Evolutionary conservation across 495 filamentous ascomycete genomes (phyloP), one percentile per base, ranked within the genome.

Genomic region (Trichocladium uniseriatum): DNA sequence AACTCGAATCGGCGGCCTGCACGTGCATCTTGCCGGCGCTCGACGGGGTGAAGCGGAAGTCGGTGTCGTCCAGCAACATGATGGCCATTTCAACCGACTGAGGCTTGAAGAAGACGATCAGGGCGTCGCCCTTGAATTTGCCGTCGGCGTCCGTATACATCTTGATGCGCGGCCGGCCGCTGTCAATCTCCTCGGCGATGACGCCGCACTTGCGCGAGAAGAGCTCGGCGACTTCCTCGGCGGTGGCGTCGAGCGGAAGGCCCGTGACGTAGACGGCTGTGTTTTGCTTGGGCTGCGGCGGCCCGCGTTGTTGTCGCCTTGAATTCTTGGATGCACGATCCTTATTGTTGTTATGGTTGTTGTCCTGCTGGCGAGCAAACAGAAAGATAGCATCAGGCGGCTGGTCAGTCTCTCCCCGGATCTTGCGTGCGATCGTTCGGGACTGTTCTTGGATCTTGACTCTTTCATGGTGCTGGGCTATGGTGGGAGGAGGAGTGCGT

Each of bases 141-240:
- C 88, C 92, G 2, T 81, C 63, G 8, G 87, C 83, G 43, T 95
- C 82, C 6, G 70, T 80, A 67, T 99, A 97, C 64, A 99, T 80
- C 69, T 95, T 96, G 69, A 99, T 87, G 38, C 94, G 84, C 13
- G 85, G 86, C 31, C 79, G 76, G 43, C 86, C 84, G 52, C 75
- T 83, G 58, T 97, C 92, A 54, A 92, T 89, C 64, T 91, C 86
- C 67, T 95, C 87, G 38, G 91, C 89, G 54, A 98, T 94, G 55
- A 98, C 83, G 40, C 94, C 94, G 64, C 79, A 95, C 54, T 81
- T 83, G 52, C 81, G 79, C 41, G 83, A 87, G 73, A 99, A 99
- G 21, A 84, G 75, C 11, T 86, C 75, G 48, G 79, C 74, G 19
- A 98, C 79, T 64, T 99, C 94, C 7, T 89, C 81, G 18, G 82